Conservation (phyloP, 768 basidiomycete species). For the Leucosporidium yakuticum region DNA sequence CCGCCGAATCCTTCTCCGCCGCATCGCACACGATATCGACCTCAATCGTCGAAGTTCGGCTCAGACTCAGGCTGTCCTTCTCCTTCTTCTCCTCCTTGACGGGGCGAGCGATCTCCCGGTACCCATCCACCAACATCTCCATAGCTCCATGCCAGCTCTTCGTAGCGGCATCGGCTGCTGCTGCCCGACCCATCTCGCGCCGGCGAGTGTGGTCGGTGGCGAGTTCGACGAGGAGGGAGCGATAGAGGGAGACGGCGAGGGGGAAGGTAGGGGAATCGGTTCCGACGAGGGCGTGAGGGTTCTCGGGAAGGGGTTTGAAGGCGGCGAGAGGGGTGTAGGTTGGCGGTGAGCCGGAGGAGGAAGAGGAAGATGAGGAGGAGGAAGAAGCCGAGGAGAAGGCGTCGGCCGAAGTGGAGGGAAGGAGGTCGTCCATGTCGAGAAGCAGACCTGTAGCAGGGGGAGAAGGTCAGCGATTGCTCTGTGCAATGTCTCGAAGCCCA, state of each 20-base stretch:
- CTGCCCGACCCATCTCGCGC: conserved; percentile 8
- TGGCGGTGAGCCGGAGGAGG: neutral
- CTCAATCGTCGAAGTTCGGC: conserved; percentile 18
- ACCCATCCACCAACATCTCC: conserved; percentile 32
- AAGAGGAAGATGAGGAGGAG: neutral
- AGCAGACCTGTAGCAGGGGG: conserved; percentile 17
- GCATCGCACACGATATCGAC: conserved; percentile 14
- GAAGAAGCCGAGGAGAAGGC: neutral
- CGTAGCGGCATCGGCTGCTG: conserved; percentile 14
- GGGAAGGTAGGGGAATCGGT: conserved; percentile 13
- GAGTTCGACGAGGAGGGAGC: conserved; percentile 15
- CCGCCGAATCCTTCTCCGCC: conserved; percentile 1
- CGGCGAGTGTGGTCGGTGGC: conserved; percentile 10
- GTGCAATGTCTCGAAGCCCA: neutral
- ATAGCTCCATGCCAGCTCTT: conserved; percentile 29
- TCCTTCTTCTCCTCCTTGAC: neutral
- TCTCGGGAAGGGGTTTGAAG: neutral
- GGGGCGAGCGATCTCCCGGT: conserved; percentile 11
- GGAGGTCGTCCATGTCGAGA: conserved; percentile 31
- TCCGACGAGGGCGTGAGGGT: conserved; percentile 27
- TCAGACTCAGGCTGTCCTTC: neutral
- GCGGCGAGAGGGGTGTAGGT: neutral
- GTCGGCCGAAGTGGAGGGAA: neutral
- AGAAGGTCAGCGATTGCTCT: neutral
- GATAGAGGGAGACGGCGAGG: conserved; percentile 18